A percentile compares a stretch with the other conserved stretches of the same genome.
These are phyloP conservation scores for Tetratostichococcus sp. DNA, from an alignment of 139 green algal genomes.

Conservation along the genomic window DNA sequence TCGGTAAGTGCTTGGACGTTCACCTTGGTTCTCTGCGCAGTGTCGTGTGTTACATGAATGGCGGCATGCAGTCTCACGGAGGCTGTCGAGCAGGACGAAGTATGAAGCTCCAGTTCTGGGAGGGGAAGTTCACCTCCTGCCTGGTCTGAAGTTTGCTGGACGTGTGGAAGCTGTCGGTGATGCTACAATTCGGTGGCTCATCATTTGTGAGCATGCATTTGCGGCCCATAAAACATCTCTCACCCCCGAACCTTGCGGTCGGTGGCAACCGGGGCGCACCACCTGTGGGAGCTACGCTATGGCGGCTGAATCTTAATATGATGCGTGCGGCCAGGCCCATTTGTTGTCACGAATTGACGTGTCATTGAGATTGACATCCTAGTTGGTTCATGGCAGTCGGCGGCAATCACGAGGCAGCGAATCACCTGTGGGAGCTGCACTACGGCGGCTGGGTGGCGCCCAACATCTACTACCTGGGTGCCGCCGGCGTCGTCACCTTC, in stretches of 20 bases:
- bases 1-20: conserved; percentile 58
- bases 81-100: too few relatives aligned
- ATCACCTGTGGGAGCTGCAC: conserved; percentile 94
- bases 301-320: conserved; percentile 66
- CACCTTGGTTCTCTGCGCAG: neutral
- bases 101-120: too few relatives aligned
- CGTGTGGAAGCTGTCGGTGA: too few relatives aligned
- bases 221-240: too few relatives aligned
- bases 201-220: too few relatives aligned
- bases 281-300: conserved; percentile 95
- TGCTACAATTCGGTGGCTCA: too few relatives aligned
- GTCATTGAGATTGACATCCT: neutral
- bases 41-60: too few relatives aligned
- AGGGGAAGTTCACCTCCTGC: too few relatives aligned
- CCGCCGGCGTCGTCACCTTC: conserved; percentile 85
- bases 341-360: neutral
- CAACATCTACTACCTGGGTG: conserved; percentile 96
- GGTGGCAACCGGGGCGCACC: conserved; percentile 96
- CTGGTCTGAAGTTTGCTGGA: too few relatives aligned
- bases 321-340: too few relatives aligned
- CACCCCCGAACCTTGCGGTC: conserved; percentile 68
- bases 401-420: conserved; percentile 96
- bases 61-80: too few relatives aligned
- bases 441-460: conserved; percentile 93
- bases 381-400: conserved; percentile 67